Conservation (phyloP, 2,329 filamentous ascomycete genomes). For the Colletotrichum sp. region DNA sequence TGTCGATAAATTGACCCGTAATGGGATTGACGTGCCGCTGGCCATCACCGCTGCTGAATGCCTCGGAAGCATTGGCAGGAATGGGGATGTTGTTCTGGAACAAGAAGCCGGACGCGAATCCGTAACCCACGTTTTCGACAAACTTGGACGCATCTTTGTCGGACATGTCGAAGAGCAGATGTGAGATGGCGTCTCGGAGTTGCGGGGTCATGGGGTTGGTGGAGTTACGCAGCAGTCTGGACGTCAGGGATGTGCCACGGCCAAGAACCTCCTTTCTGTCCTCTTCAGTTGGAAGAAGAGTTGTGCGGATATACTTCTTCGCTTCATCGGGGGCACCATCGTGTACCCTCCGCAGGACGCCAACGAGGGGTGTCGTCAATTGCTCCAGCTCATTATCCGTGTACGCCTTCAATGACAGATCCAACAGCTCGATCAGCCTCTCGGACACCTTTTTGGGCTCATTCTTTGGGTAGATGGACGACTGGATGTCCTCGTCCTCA, state of each 20-base stretch:
- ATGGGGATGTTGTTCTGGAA: conserved; percentile 83
- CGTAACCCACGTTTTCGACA: conserved; percentile 92
- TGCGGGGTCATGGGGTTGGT: conserved; percentile 75
- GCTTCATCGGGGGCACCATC: conserved; percentile 69
- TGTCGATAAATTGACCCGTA: conserved; percentile 81
- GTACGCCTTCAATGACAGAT: conserved; percentile 68
- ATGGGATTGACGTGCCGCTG: conserved; percentile 74
- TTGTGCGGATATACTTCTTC: conserved; percentile 65
- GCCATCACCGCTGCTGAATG: conserved; percentile 38
- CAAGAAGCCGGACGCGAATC: conserved; percentile 89
- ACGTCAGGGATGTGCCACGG: conserved; percentile 73
- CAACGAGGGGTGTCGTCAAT: conserved; percentile 74
- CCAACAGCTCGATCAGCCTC: conserved; percentile 73
- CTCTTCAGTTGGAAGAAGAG: conserved; percentile 76
- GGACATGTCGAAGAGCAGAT: conserved; percentile 86
- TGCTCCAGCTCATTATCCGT: conserved; percentile 74
- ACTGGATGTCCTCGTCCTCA: conserved; percentile 54
- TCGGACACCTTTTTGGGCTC: conserved; percentile 65
- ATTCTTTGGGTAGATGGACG: conserved; percentile 70
- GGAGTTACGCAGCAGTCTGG: conserved; percentile 78
- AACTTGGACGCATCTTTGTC: conserved; percentile 80
- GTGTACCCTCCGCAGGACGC: conserved; percentile 74
- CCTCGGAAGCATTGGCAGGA: conserved; percentile 68
- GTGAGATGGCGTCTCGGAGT: conserved; percentile 75
- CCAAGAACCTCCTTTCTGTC: conserved; percentile 83